phyloP scores from a whole-genome alignment of 1,284 basidiomycete species.

The Thecaphora frezii region DNA sequence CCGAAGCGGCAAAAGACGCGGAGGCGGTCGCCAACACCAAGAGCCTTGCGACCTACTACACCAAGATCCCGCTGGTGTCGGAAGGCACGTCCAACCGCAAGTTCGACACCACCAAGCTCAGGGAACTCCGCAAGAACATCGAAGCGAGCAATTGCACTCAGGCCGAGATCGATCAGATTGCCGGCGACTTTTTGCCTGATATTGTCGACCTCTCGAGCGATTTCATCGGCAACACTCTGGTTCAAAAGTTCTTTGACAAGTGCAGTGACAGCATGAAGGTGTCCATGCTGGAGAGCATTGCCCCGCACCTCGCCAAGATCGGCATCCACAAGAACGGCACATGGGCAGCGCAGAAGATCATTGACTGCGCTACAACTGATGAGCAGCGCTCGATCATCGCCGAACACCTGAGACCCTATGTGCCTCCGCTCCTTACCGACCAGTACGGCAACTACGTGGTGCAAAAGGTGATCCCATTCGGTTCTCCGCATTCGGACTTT shows the following conservation, averaged over 20 bases:
- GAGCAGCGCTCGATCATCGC: constrained; percentile 85
- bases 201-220: constrained; percentile 86
- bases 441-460: constrained; percentile 98
- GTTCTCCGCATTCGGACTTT: constrained; percentile 84
- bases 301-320: constrained; percentile 92
- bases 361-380: constrained; percentile 79
- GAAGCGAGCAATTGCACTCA: constrained; percentile 76
- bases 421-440: constrained; percentile 89
- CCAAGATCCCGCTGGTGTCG: constrained; percentile 46
- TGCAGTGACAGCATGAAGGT: constrained; percentile 76
- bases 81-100: constrained; percentile 57
- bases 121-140: constrained; percentile 88
- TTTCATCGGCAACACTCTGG: constrained; percentile 96
- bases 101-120: constrained; percentile 86
- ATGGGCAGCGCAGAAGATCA: constrained; percentile 95
- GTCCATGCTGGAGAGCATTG: constrained; percentile 88
- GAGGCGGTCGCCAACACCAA: constrained; percentile 69
- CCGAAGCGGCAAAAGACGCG: constrained; percentile 21
- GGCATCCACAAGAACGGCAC: constrained; percentile 99
- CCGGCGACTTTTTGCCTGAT: constrained; percentile 81
- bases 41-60: constrained; percentile 63
- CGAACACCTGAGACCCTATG: constrained; percentile 83
- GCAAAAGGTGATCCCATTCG: constrained; percentile 89
- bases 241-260: constrained; percentile 95
- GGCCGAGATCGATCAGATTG: constrained; percentile 88